Evolutionary conservation across 495 filamentous ascomycete genomes (phyloP), one percentile per base, ranked within the genome.

Genomic region (Podospora australis): DNA sequence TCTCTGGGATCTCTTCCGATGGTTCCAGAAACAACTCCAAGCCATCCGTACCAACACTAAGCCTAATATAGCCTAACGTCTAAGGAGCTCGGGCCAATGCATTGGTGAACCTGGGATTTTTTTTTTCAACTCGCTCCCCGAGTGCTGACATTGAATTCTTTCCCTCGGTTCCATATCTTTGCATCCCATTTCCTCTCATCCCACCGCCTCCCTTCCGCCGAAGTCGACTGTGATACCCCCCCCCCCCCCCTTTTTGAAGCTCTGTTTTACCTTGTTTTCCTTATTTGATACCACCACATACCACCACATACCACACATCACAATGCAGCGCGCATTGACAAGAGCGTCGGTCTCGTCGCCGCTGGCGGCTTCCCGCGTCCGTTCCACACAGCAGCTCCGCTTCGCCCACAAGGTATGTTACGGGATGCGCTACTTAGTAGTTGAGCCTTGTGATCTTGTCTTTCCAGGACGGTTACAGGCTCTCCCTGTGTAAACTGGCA

Each of bases 331-430:
- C 46, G 70, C 64, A 52, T 63, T 71, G 51, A 62, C 68, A 44
- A 72, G 80, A 67, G 72, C 82, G 63, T 86, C 86, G 45, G 78
- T 81, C 67, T 78, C 88, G 39, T 84, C 86, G 39, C 64, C 69
- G 28, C 53, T 60, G 35, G 58, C 65, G 42, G 80, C 83, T 50
- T 71, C 74, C 55, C 72, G 71, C 41, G 66, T 83, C 75, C 71
- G 81, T 71, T 64, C 79, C 55, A 75, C 86, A 46, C 88, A 91
- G 68, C 90, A 95, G 71, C 80, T 90, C 68, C 78, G 90, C 57
- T 96, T 90, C 66, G 87, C 88, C 47, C 90, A 96, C 79, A 96
- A 96, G 87, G 88, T 91, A 73, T 53, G 80, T 69, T 21, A 39
- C 10, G 5, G 17, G 23, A 17, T 23, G 14, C 44, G 13, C 17